A percentile compares a stretch with the other conserved stretches of the same genome.
phyloP scores from a whole-genome alignment of 2,329 filamentous ascomycete species.

The Microthyrium microscopicum region DNA sequence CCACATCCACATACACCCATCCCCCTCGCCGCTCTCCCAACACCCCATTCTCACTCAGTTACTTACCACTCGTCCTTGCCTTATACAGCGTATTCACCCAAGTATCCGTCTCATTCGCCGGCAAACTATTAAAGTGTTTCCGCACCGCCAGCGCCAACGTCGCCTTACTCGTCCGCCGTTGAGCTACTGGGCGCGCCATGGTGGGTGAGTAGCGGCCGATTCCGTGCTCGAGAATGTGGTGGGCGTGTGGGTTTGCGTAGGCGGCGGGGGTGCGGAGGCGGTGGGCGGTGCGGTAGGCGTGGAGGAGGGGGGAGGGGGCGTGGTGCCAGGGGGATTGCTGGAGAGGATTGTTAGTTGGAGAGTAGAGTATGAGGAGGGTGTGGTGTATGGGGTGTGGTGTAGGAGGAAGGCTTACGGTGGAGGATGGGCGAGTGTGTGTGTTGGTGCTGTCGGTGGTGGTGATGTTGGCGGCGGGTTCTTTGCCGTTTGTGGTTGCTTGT shows the following conservation, averaged over 20 bases:
- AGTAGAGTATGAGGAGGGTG: too few species aligned
- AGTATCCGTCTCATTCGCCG: not conserved
- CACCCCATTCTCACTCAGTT: too few species aligned
- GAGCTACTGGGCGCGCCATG: not conserved
- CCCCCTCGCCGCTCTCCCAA: too few species aligned
- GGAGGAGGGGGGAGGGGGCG: not conserved
- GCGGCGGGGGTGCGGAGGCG: not conserved
- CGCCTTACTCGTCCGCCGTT: not conserved
- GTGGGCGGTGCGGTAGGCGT: not conserved
- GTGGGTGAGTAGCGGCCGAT: not conserved
- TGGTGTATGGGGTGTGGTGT: too few species aligned
- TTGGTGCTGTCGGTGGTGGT: too few species aligned
- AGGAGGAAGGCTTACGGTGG: too few species aligned
- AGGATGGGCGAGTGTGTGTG: too few species aligned
- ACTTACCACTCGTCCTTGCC: not conserved
- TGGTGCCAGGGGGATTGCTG: too few species aligned
- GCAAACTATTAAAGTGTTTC: not conserved
- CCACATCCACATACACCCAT: too few species aligned
- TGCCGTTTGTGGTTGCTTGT: too few species aligned
- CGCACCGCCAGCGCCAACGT: not conserved
- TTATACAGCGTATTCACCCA: not conserved
- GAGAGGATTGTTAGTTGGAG: too few species aligned
- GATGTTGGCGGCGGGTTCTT: too few species aligned
- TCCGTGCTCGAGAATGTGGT: not conserved
- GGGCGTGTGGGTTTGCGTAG: not conserved